phyloP scores from a whole-genome alignment of 2,329 filamentous ascomycete species.

The Pseudophaeomoniella oleicola region DNA sequence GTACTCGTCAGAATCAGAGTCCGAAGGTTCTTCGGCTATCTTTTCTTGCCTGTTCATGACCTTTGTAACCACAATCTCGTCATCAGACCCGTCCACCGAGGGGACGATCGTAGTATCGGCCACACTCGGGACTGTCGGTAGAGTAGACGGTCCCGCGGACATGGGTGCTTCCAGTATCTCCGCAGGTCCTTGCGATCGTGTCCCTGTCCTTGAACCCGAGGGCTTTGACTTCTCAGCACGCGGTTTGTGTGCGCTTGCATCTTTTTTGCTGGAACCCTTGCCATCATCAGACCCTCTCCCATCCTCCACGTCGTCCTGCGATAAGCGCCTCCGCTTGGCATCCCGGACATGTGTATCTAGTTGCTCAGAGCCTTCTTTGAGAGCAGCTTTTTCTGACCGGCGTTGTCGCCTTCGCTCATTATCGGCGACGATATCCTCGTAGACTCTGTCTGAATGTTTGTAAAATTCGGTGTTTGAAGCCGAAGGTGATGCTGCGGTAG shows the following conservation, averaged over 20 bases:
- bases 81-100: neutral
- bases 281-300: slow-evolving; percentile 11
- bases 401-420: slow-evolving; percentile 20
- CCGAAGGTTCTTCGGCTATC: slow-evolving; percentile 3
- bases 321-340: slow-evolving; percentile 16
- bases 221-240: neutral
- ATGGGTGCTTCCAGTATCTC: neutral
- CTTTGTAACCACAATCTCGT: neutral
- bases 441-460: slow-evolving; percentile 31
- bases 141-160: neutral
- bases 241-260: neutral
- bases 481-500: slow-evolving; percentile 3
- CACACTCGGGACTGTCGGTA: neutral
- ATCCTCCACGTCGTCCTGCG: slow-evolving; percentile 16
- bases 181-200: neutral
- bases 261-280: neutral
- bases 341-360: slow-evolving; percentile 11
- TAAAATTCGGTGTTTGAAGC: slow-evolving; percentile 29
- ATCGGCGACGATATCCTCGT: slow-evolving; percentile 28
- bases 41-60: neutral
- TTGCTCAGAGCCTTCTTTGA: slow-evolving; percentile 1
- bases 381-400: slow-evolving; percentile 12
- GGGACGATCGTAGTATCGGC: neutral
- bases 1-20: slow-evolving; percentile 25
- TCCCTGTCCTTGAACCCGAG: too few species aligned